Evolutionary conservation across 1,139 yeast genomes (phyloP).

Genomic region (Yamadazyma triangularis): DNA sequence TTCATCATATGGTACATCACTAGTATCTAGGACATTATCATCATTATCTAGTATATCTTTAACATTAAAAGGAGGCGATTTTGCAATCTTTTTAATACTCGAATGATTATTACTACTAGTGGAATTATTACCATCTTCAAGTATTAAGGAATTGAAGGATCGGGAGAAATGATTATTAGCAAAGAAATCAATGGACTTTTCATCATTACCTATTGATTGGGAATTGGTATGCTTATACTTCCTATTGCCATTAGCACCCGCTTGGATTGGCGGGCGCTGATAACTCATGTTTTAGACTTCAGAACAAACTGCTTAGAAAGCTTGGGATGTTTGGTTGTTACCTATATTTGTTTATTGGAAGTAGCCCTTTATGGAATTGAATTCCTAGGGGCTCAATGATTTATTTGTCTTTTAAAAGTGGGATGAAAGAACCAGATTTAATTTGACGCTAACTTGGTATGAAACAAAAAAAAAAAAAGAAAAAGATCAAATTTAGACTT

Average conservation of each 20-base stretch:
- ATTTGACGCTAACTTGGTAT: too few relatives aligned
- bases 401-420: too few relatives aligned
- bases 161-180: constrained; percentile 41
- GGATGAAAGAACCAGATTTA: too few relatives aligned
- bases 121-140: constrained; percentile 29
- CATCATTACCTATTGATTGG: constrained; percentile 2
- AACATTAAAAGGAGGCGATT: constrained; percentile 43
- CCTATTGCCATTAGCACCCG: constrained; percentile 16
- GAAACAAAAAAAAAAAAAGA: too few relatives aligned
- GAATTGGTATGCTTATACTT: constrained; percentile 4
- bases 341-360: too few relatives aligned
- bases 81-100: constrained; percentile 23
- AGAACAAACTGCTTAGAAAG: too few relatives aligned
- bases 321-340: too few relatives aligned
- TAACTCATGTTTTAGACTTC: constrained; percentile 20
- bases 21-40: constrained; percentile 4
- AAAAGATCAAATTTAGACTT: too few relatives aligned
- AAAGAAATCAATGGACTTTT: constrained; percentile 26
- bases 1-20: constrained; percentile 1
- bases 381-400: too few relatives aligned
- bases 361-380: too few relatives aligned
- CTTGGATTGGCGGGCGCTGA: constrained; percentile 22
- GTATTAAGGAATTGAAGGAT: constrained; percentile 42
- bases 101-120: constrained; percentile 1
- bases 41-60: constrained; percentile 7